A percentile compares a stretch with the other conserved stretches of the same genome.
Evolutionary conservation across 2,329 filamentous ascomycete genomes (phyloP).

Genomic region (Raffaelea arxii): DNA sequence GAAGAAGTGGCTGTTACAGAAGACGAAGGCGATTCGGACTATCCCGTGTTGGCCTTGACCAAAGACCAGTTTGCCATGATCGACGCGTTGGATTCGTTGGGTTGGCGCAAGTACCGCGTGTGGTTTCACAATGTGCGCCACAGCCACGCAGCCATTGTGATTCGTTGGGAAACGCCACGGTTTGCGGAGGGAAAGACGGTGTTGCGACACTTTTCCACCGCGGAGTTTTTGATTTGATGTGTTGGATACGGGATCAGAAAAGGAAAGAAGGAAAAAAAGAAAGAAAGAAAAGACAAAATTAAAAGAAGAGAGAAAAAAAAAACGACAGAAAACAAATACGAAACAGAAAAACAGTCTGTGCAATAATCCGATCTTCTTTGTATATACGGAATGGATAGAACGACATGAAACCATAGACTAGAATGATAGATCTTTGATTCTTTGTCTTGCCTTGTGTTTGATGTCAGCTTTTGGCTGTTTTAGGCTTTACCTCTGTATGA

Average conservation of each 20-base stretch:
- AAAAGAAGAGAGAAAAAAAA: too few species aligned
- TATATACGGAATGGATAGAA: too few species aligned
- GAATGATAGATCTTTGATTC: too few species aligned
- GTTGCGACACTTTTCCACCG: conserved; percentile 68
- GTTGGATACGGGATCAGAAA: not conserved
- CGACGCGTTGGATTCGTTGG: conserved; percentile 57
- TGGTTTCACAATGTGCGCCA: conserved; percentile 71
- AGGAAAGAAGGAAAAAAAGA: too few species aligned
- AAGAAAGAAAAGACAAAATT: too few species aligned
- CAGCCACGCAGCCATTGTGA: conserved; percentile 83
- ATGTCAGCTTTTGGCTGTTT: too few species aligned
- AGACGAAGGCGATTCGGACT: conserved; percentile 17
- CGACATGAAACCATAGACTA: too few species aligned
- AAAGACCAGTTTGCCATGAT: conserved; percentile 80
- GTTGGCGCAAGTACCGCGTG: conserved; percentile 57
- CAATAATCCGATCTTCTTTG: too few species aligned
- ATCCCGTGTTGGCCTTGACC: conserved; percentile 68
- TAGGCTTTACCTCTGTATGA: too few species aligned
- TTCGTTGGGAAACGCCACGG: conserved; percentile 54
- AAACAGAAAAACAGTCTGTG: too few species aligned
- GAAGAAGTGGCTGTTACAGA: not conserved
- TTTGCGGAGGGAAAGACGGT: conserved; percentile 74
- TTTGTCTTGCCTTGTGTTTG: too few species aligned
- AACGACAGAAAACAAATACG: too few species aligned
- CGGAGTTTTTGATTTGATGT: conserved; percentile 55